A percentile compares a stretch with the other conserved stretches of the same genome.
phyloP scores from a whole-genome alignment of 306 rosid genomes.

The Cicer chorassanicum region DNA sequence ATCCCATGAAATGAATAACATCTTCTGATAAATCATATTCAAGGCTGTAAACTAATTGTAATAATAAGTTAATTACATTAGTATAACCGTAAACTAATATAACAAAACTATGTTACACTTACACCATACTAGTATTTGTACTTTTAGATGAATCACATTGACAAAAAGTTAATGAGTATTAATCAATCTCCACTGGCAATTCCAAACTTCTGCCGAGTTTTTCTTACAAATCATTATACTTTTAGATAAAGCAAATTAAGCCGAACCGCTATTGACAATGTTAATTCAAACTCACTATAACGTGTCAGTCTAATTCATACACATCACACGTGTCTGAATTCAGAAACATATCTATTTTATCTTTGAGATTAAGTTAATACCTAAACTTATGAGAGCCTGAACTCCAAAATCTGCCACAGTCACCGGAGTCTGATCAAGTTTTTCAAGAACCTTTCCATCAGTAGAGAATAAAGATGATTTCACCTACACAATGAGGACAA shows the following conservation, averaged over 20 bases:
- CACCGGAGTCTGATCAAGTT: slow-evolving; percentile 79
- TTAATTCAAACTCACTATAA: not conserved
- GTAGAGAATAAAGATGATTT: slow-evolving; percentile 61
- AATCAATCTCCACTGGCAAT: slow-evolving; percentile 12
- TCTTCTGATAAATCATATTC: slow-evolving; percentile 22
- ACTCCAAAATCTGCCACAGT: slow-evolving; percentile 95
- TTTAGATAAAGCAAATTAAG: not conserved
- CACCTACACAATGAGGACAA: slow-evolving; percentile 54
- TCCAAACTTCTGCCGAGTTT: not conserved
- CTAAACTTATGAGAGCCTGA: slow-evolving; percentile 94
- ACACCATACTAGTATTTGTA: not conserved
- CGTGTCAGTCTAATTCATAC: not conserved
- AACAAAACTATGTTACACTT: slow-evolving; percentile 5
- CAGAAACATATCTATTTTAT: not conserved
- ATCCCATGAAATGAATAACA: slow-evolving; percentile 30
- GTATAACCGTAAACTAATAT: not conserved
- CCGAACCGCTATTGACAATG: slow-evolving; percentile 7
- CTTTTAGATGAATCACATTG: slow-evolving; percentile 28
- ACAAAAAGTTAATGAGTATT: not conserved
- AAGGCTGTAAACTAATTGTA: slow-evolving; percentile 4
- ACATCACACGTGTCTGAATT: not conserved
- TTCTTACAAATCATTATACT: slow-evolving; percentile 12
- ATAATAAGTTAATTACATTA: not conserved
- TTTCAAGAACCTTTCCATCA: slow-evolving; percentile 59
- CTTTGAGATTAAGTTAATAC: slow-evolving; percentile 50